Base-by-base conservation (phyloP, 75 land plant genomes). In the Picea glauca region DNA sequence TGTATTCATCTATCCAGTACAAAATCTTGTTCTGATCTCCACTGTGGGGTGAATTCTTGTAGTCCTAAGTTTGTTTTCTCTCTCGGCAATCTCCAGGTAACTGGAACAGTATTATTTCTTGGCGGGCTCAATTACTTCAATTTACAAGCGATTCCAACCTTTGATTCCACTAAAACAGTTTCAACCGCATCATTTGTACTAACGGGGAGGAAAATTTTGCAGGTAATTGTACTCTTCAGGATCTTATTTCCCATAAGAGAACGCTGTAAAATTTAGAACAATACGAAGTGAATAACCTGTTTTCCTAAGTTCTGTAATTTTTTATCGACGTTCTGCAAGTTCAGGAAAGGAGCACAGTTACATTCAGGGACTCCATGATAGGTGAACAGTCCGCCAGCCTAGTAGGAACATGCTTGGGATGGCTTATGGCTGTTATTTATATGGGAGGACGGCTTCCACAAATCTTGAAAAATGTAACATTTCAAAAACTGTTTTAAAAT, bases 391-490 rank as follows among this genome's bases (percentile, higher is more conserved):
- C 58, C 5, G 59, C 50, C 58, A 80, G 79, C 77, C 76, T 46
- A 46, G 21, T 79, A 75, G 93, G 91, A 74, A 80, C 70, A 3
- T 72, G 57, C n/a, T 83, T 92, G 66, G 92, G 92, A 13, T 92
- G 92, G 91, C 75, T 83, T 61, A 93, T 93, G 96, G 90, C 96
- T 56, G 90, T 80, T 18, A 93, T 91, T 35, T 93, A 93, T 78
- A 89, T 93, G 94, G 91, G 91, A 54, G 96, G 94, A 62, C 77
- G 96, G 68, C 72, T 93, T 59, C 94, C 94, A n/a, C 96, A 93
- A 73, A 93, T 93, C 50, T 84, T 74, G 60, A 80, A 89, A 65
- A 93, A 91, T 80, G 96, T 93, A 64, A 85, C 81, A 2, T 20
- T 6, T 17, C 3, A 31, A 32, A 7, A 43, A 5, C 35, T 18